Base-by-base conservation (phyloP, 176 grass and related monocot genomes). In the Chloris gayana region DNA sequence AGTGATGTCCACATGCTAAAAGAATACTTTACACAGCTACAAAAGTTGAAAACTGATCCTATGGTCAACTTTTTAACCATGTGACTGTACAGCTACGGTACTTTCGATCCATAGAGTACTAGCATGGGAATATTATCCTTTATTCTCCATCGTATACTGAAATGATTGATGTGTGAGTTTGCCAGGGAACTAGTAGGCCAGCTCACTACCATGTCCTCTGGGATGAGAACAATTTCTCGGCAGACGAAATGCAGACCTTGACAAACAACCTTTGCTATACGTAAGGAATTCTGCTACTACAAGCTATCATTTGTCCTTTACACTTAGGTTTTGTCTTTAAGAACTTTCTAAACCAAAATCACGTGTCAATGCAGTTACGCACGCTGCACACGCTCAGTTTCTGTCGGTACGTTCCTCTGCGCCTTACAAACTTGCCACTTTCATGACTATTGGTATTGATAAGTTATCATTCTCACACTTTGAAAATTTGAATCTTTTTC, bases 221-320 rank as follows among this genome's bases (percentile, higher is more conserved):
- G 84, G 94, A 97, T 80, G 91, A 93, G 77, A 97, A 97, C 81
- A 91, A 82, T 39, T 97, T 97, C 59, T 81, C 80, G 1, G 86
- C 86, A 64, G 86, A 93, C 66, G 97, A 99, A 82, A 96, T 99
- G 90, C 93, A 99, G 85, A 96, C 97, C 11, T 85, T 99, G 72
- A 96, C 97, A 85, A 99, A 99, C 86, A 99, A 99, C 87, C 97
- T 99, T 78, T 99, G 97, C 89, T 99, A 99, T 89, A 99, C 97
- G 97, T 99, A 96, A 76, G 74, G 0, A 60, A 45, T 51, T n/a
- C 26, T 58, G 38, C 25, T 30, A 18, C 66, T 30, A 18, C 66
- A 57, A 46, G 29, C 64, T 72, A 41, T 73, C 9, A 14, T 67
- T 67, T 78, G 32, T 69, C 39, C 39, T 32, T 79, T 85, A 42